Percentiles rank a stretch among this genome's conserved stretches.
Conservation (phyloP, 805 yeast genomes). For the Yarrowia sp. region DNA sequence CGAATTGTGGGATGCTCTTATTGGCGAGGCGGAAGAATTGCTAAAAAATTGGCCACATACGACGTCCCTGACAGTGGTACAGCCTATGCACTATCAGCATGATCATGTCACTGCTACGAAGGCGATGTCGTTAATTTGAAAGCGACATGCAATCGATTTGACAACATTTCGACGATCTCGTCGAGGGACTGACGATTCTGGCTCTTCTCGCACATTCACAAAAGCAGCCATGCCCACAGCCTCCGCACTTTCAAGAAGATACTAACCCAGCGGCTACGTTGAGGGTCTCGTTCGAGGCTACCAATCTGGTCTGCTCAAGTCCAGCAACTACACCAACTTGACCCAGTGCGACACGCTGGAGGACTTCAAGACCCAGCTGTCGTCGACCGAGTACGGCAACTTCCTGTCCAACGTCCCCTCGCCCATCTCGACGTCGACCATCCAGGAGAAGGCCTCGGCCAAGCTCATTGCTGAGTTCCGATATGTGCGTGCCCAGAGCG, state of each 20-base stretch:
- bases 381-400: conserved; percentile 95
- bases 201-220: too few relatives aligned
- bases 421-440: conserved; percentile 79
- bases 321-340: conserved; percentile 81
- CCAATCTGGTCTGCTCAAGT: conserved; percentile 73
- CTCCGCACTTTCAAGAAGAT: neutral
- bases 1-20: too few relatives aligned
- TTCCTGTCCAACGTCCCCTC: conserved; percentile 79
- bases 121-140: too few relatives aligned
- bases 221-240: neutral
- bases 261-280: conserved; percentile 61
- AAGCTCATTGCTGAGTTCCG: conserved; percentile 81
- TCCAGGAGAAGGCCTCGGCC: conserved; percentile 72
- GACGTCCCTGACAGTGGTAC: too few relatives aligned
- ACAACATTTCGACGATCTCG: too few relatives aligned
- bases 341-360: conserved; percentile 96
- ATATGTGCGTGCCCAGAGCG: conserved; percentile 79
- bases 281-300: conserved; percentile 96
- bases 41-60: neutral
- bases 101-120: too few relatives aligned
- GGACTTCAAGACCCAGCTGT: conserved; percentile 87
- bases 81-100: too few relatives aligned
- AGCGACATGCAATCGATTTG: too few relatives aligned
- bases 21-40: too few relatives aligned
- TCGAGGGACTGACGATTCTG: too few relatives aligned